Evolutionary conservation across 2,329 filamentous ascomycete species (phyloP).

Genomic region (Aschersonia sp.): DNA sequence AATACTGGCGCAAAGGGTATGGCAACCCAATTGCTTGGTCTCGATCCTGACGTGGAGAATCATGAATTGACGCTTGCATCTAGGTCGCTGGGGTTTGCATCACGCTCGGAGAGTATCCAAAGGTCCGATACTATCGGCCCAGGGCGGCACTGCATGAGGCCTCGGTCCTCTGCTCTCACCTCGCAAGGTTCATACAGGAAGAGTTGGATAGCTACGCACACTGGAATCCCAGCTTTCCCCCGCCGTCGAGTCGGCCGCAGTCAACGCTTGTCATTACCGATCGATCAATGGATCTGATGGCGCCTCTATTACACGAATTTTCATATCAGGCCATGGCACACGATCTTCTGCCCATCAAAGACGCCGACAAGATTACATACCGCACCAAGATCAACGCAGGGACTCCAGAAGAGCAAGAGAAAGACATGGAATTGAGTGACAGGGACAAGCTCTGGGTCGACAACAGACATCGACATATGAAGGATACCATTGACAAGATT

Average conservation of each 20-base stretch:
- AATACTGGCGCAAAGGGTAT: slow-evolving; percentile 72
- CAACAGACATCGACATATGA: slow-evolving; percentile 93
- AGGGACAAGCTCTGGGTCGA: slow-evolving; percentile 92
- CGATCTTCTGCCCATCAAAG: slow-evolving; percentile 76
- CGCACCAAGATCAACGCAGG: slow-evolving; percentile 68
- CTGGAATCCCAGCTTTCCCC: slow-evolving; percentile 65
- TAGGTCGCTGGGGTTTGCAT: slow-evolving; percentile 56
- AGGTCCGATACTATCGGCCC: slow-evolving; percentile 81
- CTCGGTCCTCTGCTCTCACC: slow-evolving; percentile 69
- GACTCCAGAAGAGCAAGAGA: slow-evolving; percentile 54
- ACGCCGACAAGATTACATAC: slow-evolving; percentile 79
- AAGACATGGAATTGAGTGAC: slow-evolving; percentile 83
- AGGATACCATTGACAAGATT: slow-evolving; percentile 87
- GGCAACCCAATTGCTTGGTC: not conserved
- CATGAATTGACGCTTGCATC: not conserved
- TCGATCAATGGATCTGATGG: slow-evolving; percentile 79
- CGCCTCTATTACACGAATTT: slow-evolving; percentile 86
- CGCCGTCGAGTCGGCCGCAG: slow-evolving; percentile 61
- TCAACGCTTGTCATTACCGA: slow-evolving; percentile 79
- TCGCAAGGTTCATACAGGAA: slow-evolving; percentile 82
- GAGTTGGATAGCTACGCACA: slow-evolving; percentile 83
- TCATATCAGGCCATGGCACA: slow-evolving; percentile 98
- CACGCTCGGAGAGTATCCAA: slow-evolving; percentile 83
- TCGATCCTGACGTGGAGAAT: not conserved
- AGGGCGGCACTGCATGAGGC: slow-evolving; percentile 68